phyloP scores from a whole-genome alignment of 345 rosid species.

The Lepidium sativum region DNA sequence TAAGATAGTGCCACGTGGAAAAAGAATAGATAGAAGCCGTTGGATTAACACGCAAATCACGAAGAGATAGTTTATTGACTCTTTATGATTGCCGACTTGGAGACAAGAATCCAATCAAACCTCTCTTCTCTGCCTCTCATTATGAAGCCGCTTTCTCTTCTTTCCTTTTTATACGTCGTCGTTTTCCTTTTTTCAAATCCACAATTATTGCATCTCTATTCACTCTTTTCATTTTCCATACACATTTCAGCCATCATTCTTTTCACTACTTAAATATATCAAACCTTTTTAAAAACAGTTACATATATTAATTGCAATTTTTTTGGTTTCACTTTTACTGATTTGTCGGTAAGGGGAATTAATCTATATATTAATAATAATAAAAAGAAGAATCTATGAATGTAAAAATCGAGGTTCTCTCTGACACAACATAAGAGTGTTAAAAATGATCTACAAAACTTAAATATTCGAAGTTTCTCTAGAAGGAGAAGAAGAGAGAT shows the following conservation, averaged over 20 bases:
- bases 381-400: neutral
- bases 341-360: no score
- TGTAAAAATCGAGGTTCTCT: neutral
- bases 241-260: neutral
- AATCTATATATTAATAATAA: no score
- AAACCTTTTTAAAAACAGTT: neutral
- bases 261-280: neutral
- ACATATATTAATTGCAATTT: no score
- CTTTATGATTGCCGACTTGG: constrained; percentile 18
- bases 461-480: neutral
- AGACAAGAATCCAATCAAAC: constrained; percentile 23
- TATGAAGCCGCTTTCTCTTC: constrained; percentile 25
- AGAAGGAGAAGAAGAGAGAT: neutral
- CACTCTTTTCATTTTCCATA: neutral
- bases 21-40: constrained; percentile 5
- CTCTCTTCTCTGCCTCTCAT: constrained; percentile 26
- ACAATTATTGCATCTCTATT: neutral
- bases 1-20: constrained; percentile 10
- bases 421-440: neutral
- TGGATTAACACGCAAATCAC: constrained; percentile 33
- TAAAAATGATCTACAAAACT: neutral
- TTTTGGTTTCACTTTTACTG: no score
- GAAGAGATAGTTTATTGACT: constrained; percentile 15
- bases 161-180: constrained; percentile 1
- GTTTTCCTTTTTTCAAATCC: neutral